Percentiles rank a stretch among this genome's conserved stretches.
Evolutionary conservation across 2,329 filamentous ascomycete genomes (phyloP).

Genomic region (Pestalotiopsis fici): DNA sequence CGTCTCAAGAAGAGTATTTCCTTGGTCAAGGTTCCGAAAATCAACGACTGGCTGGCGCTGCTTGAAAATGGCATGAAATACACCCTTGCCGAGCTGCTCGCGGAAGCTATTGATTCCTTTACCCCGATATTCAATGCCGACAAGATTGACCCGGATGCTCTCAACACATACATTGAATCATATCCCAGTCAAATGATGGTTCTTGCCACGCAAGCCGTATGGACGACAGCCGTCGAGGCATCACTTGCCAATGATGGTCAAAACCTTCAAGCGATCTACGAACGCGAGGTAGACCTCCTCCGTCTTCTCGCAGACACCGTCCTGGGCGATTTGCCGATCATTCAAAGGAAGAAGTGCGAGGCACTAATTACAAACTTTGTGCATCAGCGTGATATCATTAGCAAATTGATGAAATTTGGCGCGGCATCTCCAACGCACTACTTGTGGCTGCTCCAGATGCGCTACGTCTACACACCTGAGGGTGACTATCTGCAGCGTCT

Average conservation of each 20-base stretch:
- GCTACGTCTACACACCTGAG: slow-evolving; percentile 83
- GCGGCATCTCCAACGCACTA: slow-evolving; percentile 80
- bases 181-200: slow-evolving; percentile 97
- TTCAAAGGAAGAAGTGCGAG: slow-evolving; percentile 94
- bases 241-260: slow-evolving; percentile 72
- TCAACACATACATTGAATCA: slow-evolving; percentile 77
- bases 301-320: slow-evolving; percentile 86
- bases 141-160: slow-evolving; percentile 67
- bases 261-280: slow-evolving; percentile 70
- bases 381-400: slow-evolving; percentile 91
- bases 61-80: slow-evolving; percentile 92
- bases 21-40: slow-evolving; percentile 87
- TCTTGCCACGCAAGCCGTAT: slow-evolving; percentile 88
- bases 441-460: slow-evolving; percentile 95
- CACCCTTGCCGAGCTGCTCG: slow-evolving; percentile 86
- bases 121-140: slow-evolving; percentile 74
- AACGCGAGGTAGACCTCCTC: slow-evolving; percentile 82
- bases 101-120: slow-evolving; percentile 83
- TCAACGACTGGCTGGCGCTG: slow-evolving; percentile 98
- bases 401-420: slow-evolving; percentile 76
- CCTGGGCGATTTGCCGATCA: slow-evolving; percentile 81
- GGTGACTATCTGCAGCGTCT: slow-evolving; percentile 83
- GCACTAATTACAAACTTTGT: slow-evolving; percentile 99
- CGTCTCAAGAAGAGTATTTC: slow-evolving; percentile 88
- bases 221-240: slow-evolving; percentile 85